Evolutionary conservation across 202 grass and related monocot genomes (phyloP).

Genomic region (Eragrostis tef): DNA sequence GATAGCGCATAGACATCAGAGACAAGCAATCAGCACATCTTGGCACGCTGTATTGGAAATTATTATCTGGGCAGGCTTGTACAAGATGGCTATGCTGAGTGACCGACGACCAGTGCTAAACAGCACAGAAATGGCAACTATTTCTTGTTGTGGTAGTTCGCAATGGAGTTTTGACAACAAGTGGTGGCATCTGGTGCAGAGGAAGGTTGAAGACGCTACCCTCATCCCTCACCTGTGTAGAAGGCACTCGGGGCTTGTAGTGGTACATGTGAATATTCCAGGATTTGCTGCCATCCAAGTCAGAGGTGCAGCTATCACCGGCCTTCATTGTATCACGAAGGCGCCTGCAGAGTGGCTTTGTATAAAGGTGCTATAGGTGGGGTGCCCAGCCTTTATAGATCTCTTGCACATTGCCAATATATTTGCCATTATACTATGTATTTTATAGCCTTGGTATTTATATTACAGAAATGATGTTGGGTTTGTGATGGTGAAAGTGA

Average conservation of each 20-base stretch:
- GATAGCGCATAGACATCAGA: constrained; percentile 47
- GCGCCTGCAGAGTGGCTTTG: constrained; percentile 53
- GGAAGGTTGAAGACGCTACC: constrained; percentile 38
- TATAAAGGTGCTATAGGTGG: constrained; percentile 68
- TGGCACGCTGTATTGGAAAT: constrained; percentile 45
- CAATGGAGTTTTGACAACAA: constrained; percentile 42
- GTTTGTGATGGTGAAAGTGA: constrained; percentile 14
- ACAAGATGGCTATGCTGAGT: constrained; percentile 49
- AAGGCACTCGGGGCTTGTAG: constrained; percentile 47
- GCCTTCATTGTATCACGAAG: constrained; percentile 57
- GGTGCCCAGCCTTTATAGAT: constrained; percentile 54
- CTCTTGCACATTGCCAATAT: constrained; percentile 49
- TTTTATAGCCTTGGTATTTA: constrained; percentile 47
- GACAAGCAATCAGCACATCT: constrained; percentile 51
- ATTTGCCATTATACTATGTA: constrained; percentile 44
- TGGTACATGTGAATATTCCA: constrained; percentile 63
- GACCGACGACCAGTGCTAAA: constrained; percentile 44
- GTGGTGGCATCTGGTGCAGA: constrained; percentile 34
- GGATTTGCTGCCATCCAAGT: constrained; percentile 41
- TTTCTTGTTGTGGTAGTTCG: constrained; percentile 46
- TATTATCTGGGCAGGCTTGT: constrained; percentile 44
- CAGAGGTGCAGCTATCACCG: constrained; percentile 22
- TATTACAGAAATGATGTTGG: constrained; percentile 39
- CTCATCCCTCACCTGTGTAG: constrained; percentile 50
- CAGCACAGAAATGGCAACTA: constrained; percentile 42